A percentile compares a stretch with the other conserved stretches of the same genome.
Conservation (phyloP, 352 stramenopile genomes). For the Pythium myriotylum region DNA sequence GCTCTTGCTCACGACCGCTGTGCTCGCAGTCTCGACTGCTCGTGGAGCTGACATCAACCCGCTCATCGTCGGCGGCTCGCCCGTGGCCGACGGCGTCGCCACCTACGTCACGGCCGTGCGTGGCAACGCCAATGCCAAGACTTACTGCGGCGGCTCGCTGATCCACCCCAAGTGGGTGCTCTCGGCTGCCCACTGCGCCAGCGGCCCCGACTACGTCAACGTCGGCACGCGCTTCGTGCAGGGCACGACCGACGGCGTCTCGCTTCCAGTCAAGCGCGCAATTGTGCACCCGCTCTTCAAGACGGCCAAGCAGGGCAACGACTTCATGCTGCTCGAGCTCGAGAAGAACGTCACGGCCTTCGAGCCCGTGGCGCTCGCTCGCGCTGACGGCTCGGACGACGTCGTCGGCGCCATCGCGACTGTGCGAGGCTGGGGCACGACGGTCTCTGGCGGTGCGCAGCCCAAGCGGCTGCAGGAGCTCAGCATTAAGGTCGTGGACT, state of each 20-base stretch:
- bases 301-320: slow-evolving; percentile 6
- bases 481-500: no score
- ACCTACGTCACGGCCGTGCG: slow-evolving; percentile 15
- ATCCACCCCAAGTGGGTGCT: slow-evolving; percentile 36
- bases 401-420: slow-evolving; percentile 22
- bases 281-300: slow-evolving; percentile 27
- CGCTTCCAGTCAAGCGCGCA: slow-evolving; percentile 25
- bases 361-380: slow-evolving; percentile 19
- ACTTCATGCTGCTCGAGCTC: slow-evolving; percentile 31
- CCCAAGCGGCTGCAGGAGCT: slow-evolving; percentile 21
- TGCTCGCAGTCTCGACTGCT: no score
- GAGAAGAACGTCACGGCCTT: slow-evolving; percentile 13
- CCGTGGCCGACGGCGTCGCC: slow-evolving; percentile 5
- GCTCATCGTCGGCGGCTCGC: slow-evolving; percentile 21
- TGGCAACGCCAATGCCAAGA: slow-evolving; percentile 5
- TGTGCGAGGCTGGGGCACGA: slow-evolving; percentile 29
- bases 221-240: slow-evolving; percentile 23
- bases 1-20: no score
- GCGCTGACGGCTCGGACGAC: slow-evolving; percentile 12
- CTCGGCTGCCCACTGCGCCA: slow-evolving; percentile 24
- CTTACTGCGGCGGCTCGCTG: slow-evolving; percentile 32
- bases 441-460: slow-evolving; percentile 10
- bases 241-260: slow-evolving; percentile 11
- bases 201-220: slow-evolving; percentile 4
- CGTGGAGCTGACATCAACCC: slow-evolving; percentile 15